Conservation (phyloP, 371 early-diverging fungal species). For the Zopfochytrium polystomum region DNA sequence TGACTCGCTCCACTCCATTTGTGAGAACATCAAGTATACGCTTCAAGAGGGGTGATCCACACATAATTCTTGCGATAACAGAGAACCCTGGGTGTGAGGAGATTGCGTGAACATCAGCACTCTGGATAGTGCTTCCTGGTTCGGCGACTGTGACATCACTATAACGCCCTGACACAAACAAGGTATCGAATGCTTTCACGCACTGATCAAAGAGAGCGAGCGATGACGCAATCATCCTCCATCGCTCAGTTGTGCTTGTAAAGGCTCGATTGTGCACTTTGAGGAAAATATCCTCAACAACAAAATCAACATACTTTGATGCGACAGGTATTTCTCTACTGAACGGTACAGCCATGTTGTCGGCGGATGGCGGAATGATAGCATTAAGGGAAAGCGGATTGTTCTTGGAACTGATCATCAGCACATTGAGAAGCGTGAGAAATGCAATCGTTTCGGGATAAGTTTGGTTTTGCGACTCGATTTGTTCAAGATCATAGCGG, state of each 20-base stretch:
- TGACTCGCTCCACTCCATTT: conserved; percentile 59
- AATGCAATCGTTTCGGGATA: conserved; percentile 86
- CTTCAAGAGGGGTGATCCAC: conserved; percentile 66
- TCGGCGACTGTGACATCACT: conserved; percentile 10
- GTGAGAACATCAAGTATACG: conserved; percentile 64
- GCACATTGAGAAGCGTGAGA: conserved; percentile 65
- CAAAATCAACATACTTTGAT: conserved; percentile 74
- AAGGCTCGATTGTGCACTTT: conserved; percentile 67
- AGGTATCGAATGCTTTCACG: conserved; percentile 69
- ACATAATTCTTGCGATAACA: conserved; percentile 70
- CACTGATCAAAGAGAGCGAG: conserved; percentile 76
- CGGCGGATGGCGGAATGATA: neutral
- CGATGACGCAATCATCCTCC: conserved; percentile 72
- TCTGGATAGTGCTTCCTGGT: neutral
- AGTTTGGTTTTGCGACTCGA: conserved; percentile 64
- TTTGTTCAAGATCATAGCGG: conserved; percentile 71
- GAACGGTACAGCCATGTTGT: neutral
- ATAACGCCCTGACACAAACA: conserved; percentile 34
- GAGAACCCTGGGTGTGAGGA: conserved; percentile 80
- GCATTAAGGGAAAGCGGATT: neutral
- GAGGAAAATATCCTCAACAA: conserved; percentile 76
- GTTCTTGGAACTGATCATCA: conserved; percentile 36
- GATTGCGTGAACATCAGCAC: conserved; percentile 2
- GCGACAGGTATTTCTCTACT: too few species aligned
- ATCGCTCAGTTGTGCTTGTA: conserved; percentile 65